Base-by-base conservation (phyloP, 495 filamentous ascomycete species). In the Hypoxylon rickii region DNA sequence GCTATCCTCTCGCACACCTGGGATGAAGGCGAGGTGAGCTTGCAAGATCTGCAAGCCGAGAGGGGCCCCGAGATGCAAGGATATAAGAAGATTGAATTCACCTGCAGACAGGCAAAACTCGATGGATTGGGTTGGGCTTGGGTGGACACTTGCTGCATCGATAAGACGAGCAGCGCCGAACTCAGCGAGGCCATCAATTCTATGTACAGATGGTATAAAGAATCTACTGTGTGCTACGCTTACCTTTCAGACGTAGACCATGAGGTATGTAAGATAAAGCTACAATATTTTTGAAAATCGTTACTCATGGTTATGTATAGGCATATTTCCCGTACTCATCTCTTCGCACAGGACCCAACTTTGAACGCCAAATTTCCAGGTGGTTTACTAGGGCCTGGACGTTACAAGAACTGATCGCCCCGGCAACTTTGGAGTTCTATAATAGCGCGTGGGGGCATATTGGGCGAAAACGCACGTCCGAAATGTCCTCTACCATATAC, bases 341-440 rank as follows among this genome's bases (percentile, higher is more conserved):
- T 41, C 29, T 58, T 31, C 0, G 42, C 19, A 20, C n/a, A n/a
- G n/a, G n/a, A n/a, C n/a, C n/a, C n/a, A n/a, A n/a, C n/a, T 48
- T 33, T 26, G 54, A 63, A 21, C 15, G 32, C 12, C 11, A 53
- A 2, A 31, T 63, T 1, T 20, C 47, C 3, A 26, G 18, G 13
- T 78, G 75, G 73, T 72, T 72, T 11, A 70, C 46, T 3, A 45
- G 75, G 3, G 74, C 73, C 0, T 78, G 75, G 75, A 74, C 73
- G 7, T 48, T 76, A 2, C 73, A 77, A 15, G 75, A 72, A 41
- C 61, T 74, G 12, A 45, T 68, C 22, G 68, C 68, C 7, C 58
- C 68, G 2, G n/a, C n/a, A n/a, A n/a, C n/a, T 11, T n/a, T 0
- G 38, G 48, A 6, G 34, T 69, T 1, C 29, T 61, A 6, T 61